Conservation (phyloP, 768 basidiomycete genomes). For the Leccinum truebloodii region DNA sequence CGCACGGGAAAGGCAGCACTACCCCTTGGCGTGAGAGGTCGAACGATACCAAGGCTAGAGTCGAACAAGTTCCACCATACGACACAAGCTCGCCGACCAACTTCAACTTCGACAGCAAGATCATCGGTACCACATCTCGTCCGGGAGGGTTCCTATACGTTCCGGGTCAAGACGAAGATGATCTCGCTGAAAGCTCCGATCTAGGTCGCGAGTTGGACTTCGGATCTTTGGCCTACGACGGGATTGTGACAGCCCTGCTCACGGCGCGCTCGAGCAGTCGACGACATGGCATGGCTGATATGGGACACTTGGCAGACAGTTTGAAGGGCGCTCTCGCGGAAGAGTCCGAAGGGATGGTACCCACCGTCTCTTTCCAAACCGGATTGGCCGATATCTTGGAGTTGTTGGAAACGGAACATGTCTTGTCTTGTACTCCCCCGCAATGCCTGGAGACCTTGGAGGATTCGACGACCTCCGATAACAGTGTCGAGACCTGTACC, state of each 20-base stretch:
- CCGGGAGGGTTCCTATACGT: slow-evolving; percentile 15
- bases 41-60: not conserved
- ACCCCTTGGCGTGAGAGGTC: not conserved
- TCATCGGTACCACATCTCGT: slow-evolving; percentile 18
- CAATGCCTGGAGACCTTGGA: not conserved
- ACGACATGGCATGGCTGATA: slow-evolving; percentile 13
- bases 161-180: not conserved
- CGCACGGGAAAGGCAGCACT: not conserved
- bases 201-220: not conserved
- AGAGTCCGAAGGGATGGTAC: not conserved
- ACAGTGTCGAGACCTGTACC: not conserved
- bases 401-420: not conserved
- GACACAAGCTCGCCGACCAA: slow-evolving; percentile 6
- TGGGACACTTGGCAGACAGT: slow-evolving; percentile 1
- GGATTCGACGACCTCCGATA: not conserved
- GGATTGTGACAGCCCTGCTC: not conserved
- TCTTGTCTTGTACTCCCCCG: not conserved
- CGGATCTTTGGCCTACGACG: not conserved
- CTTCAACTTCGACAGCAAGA: slow-evolving; percentile 12
- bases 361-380: not conserved
- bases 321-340: not conserved
- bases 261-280: not conserved
- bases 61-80: slow-evolving; percentile 13
- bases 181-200: not conserved
- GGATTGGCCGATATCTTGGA: not conserved